These are phyloP conservation scores for Aspergillus taichungensis DNA, from an alignment of 495 filamentous ascomycete species.

Conservation along the genomic window DNA sequence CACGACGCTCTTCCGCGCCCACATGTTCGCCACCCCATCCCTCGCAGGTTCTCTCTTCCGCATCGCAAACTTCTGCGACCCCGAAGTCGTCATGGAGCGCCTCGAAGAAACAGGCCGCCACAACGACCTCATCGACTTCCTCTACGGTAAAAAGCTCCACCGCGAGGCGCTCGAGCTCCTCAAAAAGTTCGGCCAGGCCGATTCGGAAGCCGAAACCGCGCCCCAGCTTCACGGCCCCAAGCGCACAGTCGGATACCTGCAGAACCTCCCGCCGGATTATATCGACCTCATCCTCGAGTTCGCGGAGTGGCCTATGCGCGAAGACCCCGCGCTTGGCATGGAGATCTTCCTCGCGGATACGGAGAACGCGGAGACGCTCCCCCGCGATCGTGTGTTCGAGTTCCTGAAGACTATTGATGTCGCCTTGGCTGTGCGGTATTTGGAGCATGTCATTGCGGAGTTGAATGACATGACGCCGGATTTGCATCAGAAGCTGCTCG, in stretches of 20 bases:
- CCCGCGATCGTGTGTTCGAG: constrained; percentile 61
- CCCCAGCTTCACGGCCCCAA: constrained; percentile 72
- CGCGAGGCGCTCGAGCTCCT: constrained; percentile 78
- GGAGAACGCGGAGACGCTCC: constrained; percentile 86
- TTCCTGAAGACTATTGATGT: constrained; percentile 64
- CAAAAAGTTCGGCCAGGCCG: constrained; percentile 67
- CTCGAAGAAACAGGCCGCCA: constrained; percentile 83
- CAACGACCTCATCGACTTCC: constrained; percentile 91
- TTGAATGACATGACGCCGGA: constrained; percentile 76
- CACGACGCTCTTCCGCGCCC: constrained; percentile 85
- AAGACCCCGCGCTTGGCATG: constrained; percentile 74
- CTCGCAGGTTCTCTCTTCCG: constrained; percentile 87
- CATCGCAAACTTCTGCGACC: constrained; percentile 94
- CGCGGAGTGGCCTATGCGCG: constrained; percentile 73
- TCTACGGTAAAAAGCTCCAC: constrained; percentile 91
- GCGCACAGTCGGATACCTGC: constrained; percentile 81
- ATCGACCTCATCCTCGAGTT: constrained; percentile 91
- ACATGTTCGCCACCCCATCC: constrained; percentile 81
- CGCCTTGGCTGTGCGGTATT: constrained; percentile 66
- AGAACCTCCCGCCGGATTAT: constrained; percentile 75
- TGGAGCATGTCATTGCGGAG: constrained; percentile 87
- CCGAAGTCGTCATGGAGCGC: constrained; percentile 87
- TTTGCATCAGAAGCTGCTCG: constrained; percentile 75
- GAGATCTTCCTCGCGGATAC: constrained; percentile 91
- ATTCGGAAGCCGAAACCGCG: constrained; percentile 41